Conservation (phyloP, 768 basidiomycete genomes). For the Leccinum rimulosum region DNA sequence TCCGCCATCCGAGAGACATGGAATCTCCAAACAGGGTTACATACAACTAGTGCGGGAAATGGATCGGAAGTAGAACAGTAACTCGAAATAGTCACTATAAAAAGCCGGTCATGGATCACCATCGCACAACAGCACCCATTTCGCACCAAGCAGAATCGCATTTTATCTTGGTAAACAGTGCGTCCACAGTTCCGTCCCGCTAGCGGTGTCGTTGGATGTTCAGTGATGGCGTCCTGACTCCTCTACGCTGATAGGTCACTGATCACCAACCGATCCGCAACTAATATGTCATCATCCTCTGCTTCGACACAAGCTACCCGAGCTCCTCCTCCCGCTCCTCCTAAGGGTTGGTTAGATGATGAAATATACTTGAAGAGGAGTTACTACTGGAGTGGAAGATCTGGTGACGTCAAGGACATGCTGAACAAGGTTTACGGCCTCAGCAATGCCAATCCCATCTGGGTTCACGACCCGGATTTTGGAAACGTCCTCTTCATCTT, state of each 20-base stretch:
- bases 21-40: too few species aligned
- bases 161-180: not conserved
- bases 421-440: not conserved
- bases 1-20: too few species aligned
- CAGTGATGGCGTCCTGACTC: not conserved
- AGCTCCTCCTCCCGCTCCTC: not conserved
- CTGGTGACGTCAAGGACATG: not conserved
- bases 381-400: not conserved
- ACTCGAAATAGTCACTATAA: too few species aligned
- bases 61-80: too few species aligned
- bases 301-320: not conserved
- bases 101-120: too few species aligned
- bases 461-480: too few species aligned
- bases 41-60: too few species aligned
- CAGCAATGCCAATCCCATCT: too few species aligned
- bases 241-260: not conserved
- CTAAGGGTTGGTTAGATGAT: slow-evolving; percentile 1
- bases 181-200: not conserved
- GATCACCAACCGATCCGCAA: not conserved
- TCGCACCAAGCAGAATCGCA: too few species aligned
- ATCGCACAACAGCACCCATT: too few species aligned
- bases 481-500: too few species aligned
- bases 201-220: not conserved
- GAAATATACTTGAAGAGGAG: not conserved
- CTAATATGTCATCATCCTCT: not conserved